Percentiles rank a stretch among this genome's conserved stretches.
These are phyloP conservation scores for Globisporangium takayamanum DNA, from an alignment of 352 stramenopile species.

Conservation along the genomic window DNA sequence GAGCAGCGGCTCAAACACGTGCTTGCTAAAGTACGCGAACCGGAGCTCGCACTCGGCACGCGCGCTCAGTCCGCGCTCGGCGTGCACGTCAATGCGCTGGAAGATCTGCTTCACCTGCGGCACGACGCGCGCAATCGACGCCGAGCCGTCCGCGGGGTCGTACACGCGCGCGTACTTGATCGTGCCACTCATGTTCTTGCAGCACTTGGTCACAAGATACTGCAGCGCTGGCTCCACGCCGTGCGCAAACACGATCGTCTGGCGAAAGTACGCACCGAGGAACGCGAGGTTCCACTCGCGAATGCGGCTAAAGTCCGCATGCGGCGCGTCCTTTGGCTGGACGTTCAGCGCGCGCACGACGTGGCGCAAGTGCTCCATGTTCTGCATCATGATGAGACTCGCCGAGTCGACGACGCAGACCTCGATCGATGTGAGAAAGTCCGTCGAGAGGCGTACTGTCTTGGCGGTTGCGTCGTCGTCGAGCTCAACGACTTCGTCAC, in stretches of 20 bases:
- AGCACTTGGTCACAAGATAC: slow-evolving; percentile 50
- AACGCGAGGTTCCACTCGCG: slow-evolving; percentile 73
- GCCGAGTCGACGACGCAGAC: slow-evolving; percentile 77
- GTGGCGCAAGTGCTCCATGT: slow-evolving; percentile 66
- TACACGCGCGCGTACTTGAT: slow-evolving; percentile 56
- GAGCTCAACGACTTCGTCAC: slow-evolving; percentile 51
- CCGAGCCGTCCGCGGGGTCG: slow-evolving; percentile 36
- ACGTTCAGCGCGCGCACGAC: slow-evolving; percentile 59
- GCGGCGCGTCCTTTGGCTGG: slow-evolving; percentile 55
- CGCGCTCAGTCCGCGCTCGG: slow-evolving; percentile 18
- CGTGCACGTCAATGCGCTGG: slow-evolving; percentile 56
- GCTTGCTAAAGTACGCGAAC: slow-evolving; percentile 74
- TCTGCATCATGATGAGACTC: slow-evolving; percentile 77
- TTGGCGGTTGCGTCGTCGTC: slow-evolving; percentile 19
- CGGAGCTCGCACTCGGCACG: slow-evolving; percentile 50
- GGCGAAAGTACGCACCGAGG: slow-evolving; percentile 57
- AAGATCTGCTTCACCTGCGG: slow-evolving; percentile 77
- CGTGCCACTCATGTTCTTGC: slow-evolving; percentile 44
- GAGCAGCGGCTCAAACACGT: slow-evolving; percentile 69
- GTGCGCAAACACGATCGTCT: slow-evolving; percentile 68
- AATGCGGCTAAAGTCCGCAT: slow-evolving; percentile 68
- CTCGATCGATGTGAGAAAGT: slow-evolving; percentile 73
- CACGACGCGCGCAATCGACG: slow-evolving; percentile 58
- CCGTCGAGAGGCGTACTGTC: slow-evolving; percentile 46
- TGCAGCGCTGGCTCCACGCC: slow-evolving; percentile 53